phyloP scores from a whole-genome alignment of 2,329 filamentous ascomycete species.

The Xylaria sp. region DNA sequence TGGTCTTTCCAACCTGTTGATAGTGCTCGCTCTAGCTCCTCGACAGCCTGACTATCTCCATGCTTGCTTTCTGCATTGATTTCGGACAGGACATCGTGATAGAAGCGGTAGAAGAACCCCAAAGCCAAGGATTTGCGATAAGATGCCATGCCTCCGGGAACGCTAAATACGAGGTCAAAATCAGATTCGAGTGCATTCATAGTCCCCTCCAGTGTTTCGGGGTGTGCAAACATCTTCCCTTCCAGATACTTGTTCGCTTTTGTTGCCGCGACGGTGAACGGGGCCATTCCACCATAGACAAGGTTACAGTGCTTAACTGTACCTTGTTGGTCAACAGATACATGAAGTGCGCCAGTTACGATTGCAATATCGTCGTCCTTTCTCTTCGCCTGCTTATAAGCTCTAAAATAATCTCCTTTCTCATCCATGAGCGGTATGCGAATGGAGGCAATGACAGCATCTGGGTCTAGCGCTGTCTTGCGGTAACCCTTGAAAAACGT shows the following conservation, averaged over 20 bases:
- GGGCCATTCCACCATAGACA: constrained; percentile 95
- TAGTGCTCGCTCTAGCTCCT: constrained; percentile 86
- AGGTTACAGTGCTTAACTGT: constrained; percentile 79
- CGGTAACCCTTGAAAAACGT: constrained; percentile 94
- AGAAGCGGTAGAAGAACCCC: constrained; percentile 97
- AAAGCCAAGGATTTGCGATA: constrained; percentile 91
- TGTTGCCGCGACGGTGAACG: constrained; percentile 87
- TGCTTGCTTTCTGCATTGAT: constrained; percentile 60
- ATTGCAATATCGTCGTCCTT: constrained; percentile 99
- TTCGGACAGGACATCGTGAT: constrained; percentile 82
- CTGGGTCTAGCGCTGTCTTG: constrained; percentile 79
- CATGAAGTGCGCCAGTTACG: constrained; percentile 85
- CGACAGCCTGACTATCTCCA: constrained; percentile 77
- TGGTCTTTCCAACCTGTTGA: constrained; percentile 84
- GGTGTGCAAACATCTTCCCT: constrained; percentile 82
- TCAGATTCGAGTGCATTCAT: constrained; percentile 92
- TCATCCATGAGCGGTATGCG: constrained; percentile 81
- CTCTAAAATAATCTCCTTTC: constrained; percentile 83
- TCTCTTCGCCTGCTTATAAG: constrained; percentile 96
- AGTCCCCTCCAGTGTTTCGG: constrained; percentile 84
- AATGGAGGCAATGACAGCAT: constrained; percentile 87
- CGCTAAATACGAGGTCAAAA: constrained; percentile 88
- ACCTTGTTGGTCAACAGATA: constrained; percentile 75
- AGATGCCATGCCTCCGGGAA: constrained; percentile 97
- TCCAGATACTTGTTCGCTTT: constrained; percentile 77